Evolutionary conservation across 2,329 filamentous ascomycete species (phyloP), one percentile per base, ranked within the genome.

Genomic region (Gaeumannomyces sp.): DNA sequence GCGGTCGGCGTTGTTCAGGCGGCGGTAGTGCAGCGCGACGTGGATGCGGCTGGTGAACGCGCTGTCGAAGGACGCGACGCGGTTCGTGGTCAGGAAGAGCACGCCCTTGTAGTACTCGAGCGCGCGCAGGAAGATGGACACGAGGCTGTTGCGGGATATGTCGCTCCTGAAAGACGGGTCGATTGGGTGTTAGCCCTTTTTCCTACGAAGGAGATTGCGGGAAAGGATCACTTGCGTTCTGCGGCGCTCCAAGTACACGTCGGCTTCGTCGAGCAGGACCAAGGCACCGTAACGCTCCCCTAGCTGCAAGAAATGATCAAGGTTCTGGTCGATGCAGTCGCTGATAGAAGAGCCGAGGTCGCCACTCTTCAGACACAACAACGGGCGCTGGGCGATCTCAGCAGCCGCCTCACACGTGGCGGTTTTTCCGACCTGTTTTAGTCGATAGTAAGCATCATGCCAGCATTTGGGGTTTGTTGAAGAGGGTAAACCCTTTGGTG

Each of bases 171-270:
- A n/a, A n/a, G 8, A 11, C 7, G 6, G 22, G 13, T 10, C 8
- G 45, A 53, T 1, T 53, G 7, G 19, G 45, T 10, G 45, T 53
- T n/a, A 53, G 45, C 45, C 3, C 8, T 53, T 53, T 53, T 7
- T n/a, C 33, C 11, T 35, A n/a, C n/a, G n/a, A n/a, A n/a, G n/a
- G n/a, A n/a, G n/a, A n/a, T n/a, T n/a, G n/a, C n/a, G n/a, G 35
- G 13, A 38, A 13, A 38, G 11, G 14, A 53, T 11, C 6, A 53
- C 45, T 53, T 7, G n/a, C 45, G 75, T 70, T 2, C 74, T 73
- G 2, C 85, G 82, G 63, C 79, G 73, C 72, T 86, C 83, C 11
- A 88, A 80, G 72, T 85, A 87, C 25, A 86, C 83, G 64, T 87
- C 85, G 3, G 83, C 83, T 72, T 88, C 85, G 70, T 87, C 84